Evolutionary conservation across 2,329 filamentous ascomycete species (phyloP).

Genomic region (Pseudogymnoascus sp.): DNA sequence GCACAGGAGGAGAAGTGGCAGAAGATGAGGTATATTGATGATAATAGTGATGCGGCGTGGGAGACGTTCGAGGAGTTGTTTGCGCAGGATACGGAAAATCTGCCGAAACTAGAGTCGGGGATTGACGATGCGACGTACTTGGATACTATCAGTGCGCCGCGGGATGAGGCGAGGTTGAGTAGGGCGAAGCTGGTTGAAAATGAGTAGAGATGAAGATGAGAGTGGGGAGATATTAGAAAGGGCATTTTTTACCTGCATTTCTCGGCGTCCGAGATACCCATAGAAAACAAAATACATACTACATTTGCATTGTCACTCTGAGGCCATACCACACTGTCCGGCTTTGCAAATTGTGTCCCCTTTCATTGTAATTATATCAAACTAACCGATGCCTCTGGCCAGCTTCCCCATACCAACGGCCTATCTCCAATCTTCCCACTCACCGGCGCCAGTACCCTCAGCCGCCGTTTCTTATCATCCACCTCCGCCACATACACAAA

Average conservation of each 20-base stretch:
- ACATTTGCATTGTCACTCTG: background rate
- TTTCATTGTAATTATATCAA: constrained; percentile 18
- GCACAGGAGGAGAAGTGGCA: constrained; percentile 82
- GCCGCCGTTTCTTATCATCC: constrained; percentile 72
- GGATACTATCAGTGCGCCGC: constrained; percentile 53
- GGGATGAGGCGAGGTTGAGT: constrained; percentile 24
- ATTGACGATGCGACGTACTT: constrained; percentile 54
- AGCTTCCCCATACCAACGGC: constrained; percentile 76
- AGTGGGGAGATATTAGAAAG: background rate
- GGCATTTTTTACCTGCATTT: constrained; percentile 8
- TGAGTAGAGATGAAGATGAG: background rate
- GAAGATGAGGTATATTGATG: constrained; percentile 71
- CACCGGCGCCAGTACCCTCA: constrained; percentile 77
- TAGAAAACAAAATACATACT: constrained; percentile 5
- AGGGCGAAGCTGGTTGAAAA: constrained; percentile 14
- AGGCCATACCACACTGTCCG: background rate
- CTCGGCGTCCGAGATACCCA: constrained; percentile 10
- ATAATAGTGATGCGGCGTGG: constrained; percentile 71
- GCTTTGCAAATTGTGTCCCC: background rate
- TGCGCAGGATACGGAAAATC: constrained; percentile 16
- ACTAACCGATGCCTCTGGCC: constrained; percentile 72
- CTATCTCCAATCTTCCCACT: constrained; percentile 71
- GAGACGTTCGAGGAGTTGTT: constrained; percentile 68
- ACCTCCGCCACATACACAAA: constrained; percentile 92
- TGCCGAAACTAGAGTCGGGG: constrained; percentile 40